Conservation (phyloP, 2,329 filamentous ascomycete genomes). For the Alternaria consortialis region DNA sequence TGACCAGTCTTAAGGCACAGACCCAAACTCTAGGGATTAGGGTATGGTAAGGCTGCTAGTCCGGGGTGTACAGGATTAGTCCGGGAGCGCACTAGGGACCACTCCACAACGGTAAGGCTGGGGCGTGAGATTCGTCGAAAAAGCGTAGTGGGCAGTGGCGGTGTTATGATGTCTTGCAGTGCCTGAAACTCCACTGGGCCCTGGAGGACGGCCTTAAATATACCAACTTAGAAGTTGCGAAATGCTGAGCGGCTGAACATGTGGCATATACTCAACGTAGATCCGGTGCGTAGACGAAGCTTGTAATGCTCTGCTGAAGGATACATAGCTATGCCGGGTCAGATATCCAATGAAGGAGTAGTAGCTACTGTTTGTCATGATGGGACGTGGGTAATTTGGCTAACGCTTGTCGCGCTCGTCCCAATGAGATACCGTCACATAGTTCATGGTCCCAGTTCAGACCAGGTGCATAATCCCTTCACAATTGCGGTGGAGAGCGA, state of each 20-base stretch:
- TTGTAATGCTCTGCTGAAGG: slow-evolving; percentile 34
- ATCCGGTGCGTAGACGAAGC: slow-evolving; percentile 44
- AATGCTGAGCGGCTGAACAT: slow-evolving; percentile 22
- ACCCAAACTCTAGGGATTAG: slow-evolving; percentile 38
- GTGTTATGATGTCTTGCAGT: slow-evolving; percentile 49
- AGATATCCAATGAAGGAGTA: slow-evolving; percentile 27
- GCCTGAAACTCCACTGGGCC: slow-evolving; percentile 40
- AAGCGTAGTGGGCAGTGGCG: slow-evolving; percentile 49
- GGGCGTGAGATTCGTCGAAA: slow-evolving; percentile 37
- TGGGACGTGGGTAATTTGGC: slow-evolving; percentile 32
- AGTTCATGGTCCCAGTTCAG: slow-evolving; percentile 36
- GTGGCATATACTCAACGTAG: slow-evolving; percentile 24
- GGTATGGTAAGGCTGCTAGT: slow-evolving; percentile 42
- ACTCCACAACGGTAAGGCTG: slow-evolving; percentile 50
- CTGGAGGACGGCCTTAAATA: slow-evolving; percentile 37
- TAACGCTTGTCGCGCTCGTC: slow-evolving; percentile 39
- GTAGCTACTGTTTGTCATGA: slow-evolving; percentile 24
- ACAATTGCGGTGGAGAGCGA: slow-evolving; percentile 46
- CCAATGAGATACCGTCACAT: slow-evolving; percentile 36
- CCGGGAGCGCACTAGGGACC: slow-evolving; percentile 38
- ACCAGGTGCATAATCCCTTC: slow-evolving; percentile 45
- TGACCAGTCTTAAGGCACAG: slow-evolving; percentile 43
- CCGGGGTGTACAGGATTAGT: slow-evolving; percentile 46
- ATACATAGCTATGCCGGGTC: slow-evolving; percentile 32
- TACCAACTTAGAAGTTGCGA: slow-evolving; percentile 39